Evolutionary conservation across 2,329 filamentous ascomycete species (phyloP), one percentile per base, ranked within the genome.

Genomic region (Colletotrichum zoysiae): DNA sequence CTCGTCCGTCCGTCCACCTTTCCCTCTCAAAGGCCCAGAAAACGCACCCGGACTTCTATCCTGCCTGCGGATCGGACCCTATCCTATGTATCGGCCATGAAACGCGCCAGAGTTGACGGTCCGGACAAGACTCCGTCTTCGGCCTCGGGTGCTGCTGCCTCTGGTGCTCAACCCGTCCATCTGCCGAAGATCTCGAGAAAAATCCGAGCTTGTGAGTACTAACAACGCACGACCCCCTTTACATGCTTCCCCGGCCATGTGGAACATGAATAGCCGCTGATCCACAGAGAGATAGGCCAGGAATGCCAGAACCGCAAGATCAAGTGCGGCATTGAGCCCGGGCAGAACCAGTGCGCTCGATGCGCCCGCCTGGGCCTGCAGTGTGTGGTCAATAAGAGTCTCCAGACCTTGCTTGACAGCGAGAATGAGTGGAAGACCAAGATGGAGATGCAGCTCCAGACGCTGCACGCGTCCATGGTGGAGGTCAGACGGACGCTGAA

Each of bases 301-400:
- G 85, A 86, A 76, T 88, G 86, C 72, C 86, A 87, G 74, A 82
- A 82, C 30, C 85, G 87, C 74, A 89, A 89, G 76, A 87, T 89
- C 75, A 86, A 86, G 75, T 89, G 87, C 76, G 83, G 86, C 69
- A 83, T 87, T 74, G 81, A 83, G 67, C 73, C 75, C 42, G 85
- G 84, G 9, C 81, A 85, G 71, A 75, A 79, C 8, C 82, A 81
- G 67, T 88, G 86, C 76, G 82, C 81, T 11, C 83, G 87, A 74
- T 88, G 87, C 74, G 76, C 81, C 42, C 84, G 85, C 51, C 84
- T 85, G 33, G 84, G 85, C 12, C 80, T 88, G 51, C 83, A 85
- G 71, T 88, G 86, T 74, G 80, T 87, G 11, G 84, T 88, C 44
- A 88, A 88, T 75, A 86, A 87, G 77, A 88, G 86, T 75, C 83